A percentile compares a stretch with the other conserved stretches of the same genome.
Evolutionary conservation across 768 basidiomycete species (phyloP).

Genomic region (Rossbeevera mucosa): DNA sequence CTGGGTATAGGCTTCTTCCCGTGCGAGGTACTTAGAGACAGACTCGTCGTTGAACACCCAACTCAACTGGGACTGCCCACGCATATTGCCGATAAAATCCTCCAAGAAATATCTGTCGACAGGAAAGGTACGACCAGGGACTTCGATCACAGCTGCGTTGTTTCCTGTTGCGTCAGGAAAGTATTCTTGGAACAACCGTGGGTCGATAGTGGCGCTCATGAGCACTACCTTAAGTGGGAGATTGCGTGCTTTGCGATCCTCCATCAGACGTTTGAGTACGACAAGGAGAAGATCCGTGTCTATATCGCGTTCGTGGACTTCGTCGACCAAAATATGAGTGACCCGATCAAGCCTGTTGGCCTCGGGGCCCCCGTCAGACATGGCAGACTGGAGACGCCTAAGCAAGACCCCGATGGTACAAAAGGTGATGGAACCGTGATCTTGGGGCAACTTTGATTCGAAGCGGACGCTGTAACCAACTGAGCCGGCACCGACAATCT

Average conservation of each 20-base stretch:
- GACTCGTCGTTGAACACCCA: slow-evolving; percentile 73
- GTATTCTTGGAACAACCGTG: slow-evolving; percentile 82
- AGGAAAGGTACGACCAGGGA: slow-evolving; percentile 91
- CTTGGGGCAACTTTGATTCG: slow-evolving; percentile 72
- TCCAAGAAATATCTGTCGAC: slow-evolving; percentile 80
- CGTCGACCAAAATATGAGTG: slow-evolving; percentile 90
- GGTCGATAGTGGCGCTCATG: slow-evolving; percentile 96
- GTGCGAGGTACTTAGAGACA: slow-evolving; percentile 66
- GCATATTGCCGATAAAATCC: slow-evolving; percentile 58
- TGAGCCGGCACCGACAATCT: slow-evolving; percentile 55
- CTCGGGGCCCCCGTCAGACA: slow-evolving; percentile 39
- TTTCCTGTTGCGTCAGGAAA: slow-evolving; percentile 61
- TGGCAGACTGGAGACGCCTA: slow-evolving; percentile 74
- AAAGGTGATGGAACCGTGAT: slow-evolving; percentile 83
- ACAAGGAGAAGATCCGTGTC: slow-evolving; percentile 89
- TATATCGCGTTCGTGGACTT: slow-evolving; percentile 93
- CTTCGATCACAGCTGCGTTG: slow-evolving; percentile 66
- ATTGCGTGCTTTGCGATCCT: slow-evolving; percentile 62
- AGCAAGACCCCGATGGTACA: slow-evolving; percentile 92
- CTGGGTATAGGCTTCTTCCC: slow-evolving; percentile 41
- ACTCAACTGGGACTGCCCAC: slow-evolving; percentile 32
- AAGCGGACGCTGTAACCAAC: slow-evolving; percentile 94
- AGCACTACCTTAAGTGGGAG: slow-evolving; percentile 81
- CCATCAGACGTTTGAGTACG: slow-evolving; percentile 79
- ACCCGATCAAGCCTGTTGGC: slow-evolving; percentile 60